These are phyloP conservation scores for Venturiaceae sp. DNA, from an alignment of 2,329 filamentous ascomycete species.

Conservation along the genomic window DNA sequence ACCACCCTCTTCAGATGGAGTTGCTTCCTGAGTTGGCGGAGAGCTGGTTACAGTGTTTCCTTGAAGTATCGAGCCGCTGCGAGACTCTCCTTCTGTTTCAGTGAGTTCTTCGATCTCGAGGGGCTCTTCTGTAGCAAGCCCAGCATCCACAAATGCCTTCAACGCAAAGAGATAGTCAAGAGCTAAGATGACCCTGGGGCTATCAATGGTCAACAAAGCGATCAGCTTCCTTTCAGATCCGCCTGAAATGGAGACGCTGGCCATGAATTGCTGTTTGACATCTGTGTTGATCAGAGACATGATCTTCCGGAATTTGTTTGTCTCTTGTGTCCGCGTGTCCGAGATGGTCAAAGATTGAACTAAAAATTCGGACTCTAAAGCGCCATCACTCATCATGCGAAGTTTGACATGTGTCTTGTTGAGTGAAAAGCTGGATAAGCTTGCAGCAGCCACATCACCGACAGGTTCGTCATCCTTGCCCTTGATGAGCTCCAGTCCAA, in stretches of 20 bases:
- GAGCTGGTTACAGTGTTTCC: neutral
- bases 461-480: constrained; percentile 68
- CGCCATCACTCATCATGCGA: constrained; percentile 84
- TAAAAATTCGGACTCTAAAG: constrained; percentile 83
- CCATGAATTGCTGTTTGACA: constrained; percentile 94
- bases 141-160: constrained; percentile 69
- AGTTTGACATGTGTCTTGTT: constrained; percentile 89
- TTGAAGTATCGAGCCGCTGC: constrained; percentile 2
- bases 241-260: constrained; percentile 84
- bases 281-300: constrained; percentile 95
- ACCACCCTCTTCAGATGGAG: constrained; percentile 29
- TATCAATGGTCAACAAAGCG: constrained; percentile 88
- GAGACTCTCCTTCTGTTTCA: constrained; percentile 26
- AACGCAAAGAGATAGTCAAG: constrained; percentile 91
- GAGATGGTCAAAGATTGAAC: constrained; percentile 92
- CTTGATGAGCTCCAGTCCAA: constrained; percentile 80
- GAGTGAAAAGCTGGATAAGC: constrained; percentile 86
- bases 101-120: constrained; percentile 53
- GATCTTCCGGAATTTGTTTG: constrained; percentile 94
- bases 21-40: constrained; percentile 18
- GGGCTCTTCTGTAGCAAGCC: constrained; percentile 45
- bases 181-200: constrained; percentile 87
- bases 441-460: constrained; percentile 66
- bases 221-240: constrained; percentile 74
- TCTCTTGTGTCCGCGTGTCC: constrained; percentile 79